phyloP scores from a whole-genome alignment of 192 early-diverging fungal genomes.

The Coemansia sp. region DNA sequence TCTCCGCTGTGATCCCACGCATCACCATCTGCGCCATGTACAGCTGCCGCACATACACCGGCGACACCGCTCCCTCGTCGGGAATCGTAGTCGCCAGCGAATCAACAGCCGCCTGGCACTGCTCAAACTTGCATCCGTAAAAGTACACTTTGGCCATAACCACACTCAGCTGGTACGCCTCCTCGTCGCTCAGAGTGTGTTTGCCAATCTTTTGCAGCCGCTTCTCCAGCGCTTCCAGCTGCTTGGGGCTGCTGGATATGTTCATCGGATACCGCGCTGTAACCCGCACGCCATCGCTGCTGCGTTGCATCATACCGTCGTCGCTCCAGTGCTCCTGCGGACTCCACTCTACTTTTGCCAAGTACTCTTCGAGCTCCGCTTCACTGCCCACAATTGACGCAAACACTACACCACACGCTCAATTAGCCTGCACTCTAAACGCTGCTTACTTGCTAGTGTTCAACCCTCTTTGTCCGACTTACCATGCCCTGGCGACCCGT shows the following conservation, averaged over 20 bases:
- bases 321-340: conserved; percentile 43
- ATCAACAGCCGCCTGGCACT: conserved; percentile 33
- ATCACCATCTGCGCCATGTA: conserved; percentile 60
- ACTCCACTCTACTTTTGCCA: conserved; percentile 31
- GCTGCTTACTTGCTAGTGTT: not conserved
- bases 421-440: too few species aligned
- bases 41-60: conserved; percentile 63
- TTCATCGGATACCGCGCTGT: conserved; percentile 36
- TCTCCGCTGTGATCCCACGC: conserved; percentile 53
- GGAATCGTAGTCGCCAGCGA: conserved; percentile 36
- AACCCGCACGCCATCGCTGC: not conserved
- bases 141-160: conserved; percentile 64
- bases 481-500: conserved; percentile 37
- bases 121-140: conserved; percentile 53
- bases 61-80: conserved; percentile 44
- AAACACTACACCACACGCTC: conserved; percentile 15
- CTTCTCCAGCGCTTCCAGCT: conserved; percentile 28
- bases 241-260: conserved; percentile 22
- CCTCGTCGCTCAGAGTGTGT: conserved; percentile 37
- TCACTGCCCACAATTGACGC: conserved; percentile 34
- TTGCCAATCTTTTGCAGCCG: conserved; percentile 18
- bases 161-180: conserved; percentile 42
- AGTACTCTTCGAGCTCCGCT: conserved; percentile 47
- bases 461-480: not conserved
- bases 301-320: conserved; percentile 13